Percentiles rank a stretch among this genome's conserved stretches.
phyloP scores from a whole-genome alignment of 352 stramenopile genomes.

The Phytophthora sansomeana region DNA sequence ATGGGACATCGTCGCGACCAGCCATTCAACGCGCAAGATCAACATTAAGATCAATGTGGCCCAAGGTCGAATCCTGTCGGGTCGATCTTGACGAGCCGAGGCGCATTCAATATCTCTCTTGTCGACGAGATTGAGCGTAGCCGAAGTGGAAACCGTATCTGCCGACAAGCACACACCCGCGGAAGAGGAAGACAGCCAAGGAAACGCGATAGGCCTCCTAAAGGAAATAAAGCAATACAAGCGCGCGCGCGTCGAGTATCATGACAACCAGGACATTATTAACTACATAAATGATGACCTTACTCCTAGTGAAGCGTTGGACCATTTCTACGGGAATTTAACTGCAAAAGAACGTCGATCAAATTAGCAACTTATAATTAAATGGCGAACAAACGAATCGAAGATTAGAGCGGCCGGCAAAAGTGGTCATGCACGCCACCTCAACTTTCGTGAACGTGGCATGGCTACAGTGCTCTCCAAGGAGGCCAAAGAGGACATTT shows the following conservation, averaged over 20 bases:
- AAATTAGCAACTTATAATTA: not conserved
- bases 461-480: not conserved
- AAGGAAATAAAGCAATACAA: conserved; percentile 10
- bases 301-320: not conserved
- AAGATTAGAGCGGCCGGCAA: not conserved
- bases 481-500: not conserved
- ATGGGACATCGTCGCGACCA: too few relatives aligned
- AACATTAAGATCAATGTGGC: too few relatives aligned
- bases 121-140: too few relatives aligned
- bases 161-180: too few relatives aligned
- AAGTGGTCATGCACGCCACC: not conserved
- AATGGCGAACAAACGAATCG: not conserved
- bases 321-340: not conserved
- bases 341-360: not conserved
- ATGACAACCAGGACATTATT: not conserved
- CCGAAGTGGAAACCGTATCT: too few relatives aligned
- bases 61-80: too few relatives aligned
- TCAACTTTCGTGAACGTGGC: not conserved
- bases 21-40: too few relatives aligned
- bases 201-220: too few relatives aligned
- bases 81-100: too few relatives aligned
- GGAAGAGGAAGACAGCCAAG: too few relatives aligned
- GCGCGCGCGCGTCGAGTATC: not conserved
- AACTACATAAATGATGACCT: not conserved
- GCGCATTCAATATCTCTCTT: too few relatives aligned